Base-by-base conservation (phyloP, 2,329 filamentous ascomycete species). In the Lachnellula cervina region DNA sequence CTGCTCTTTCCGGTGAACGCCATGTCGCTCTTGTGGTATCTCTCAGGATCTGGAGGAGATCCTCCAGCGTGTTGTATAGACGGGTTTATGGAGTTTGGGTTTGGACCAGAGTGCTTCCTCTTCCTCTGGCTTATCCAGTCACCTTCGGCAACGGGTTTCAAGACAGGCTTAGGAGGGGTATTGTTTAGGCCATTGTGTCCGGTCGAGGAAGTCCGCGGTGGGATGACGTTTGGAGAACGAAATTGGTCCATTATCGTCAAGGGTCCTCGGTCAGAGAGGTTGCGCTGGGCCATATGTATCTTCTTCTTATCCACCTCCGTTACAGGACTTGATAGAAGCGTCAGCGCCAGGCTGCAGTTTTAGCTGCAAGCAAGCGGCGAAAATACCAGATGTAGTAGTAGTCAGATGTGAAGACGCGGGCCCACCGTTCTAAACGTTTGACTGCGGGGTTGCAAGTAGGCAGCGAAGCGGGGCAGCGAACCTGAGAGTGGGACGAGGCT, bases 181-280 rank as follows among this genome's bases (percentile, higher is more conserved):
- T 60, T 55, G 54, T 61, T 64, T 48, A 64, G 64, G 35, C 65
- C 59, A 35, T 71, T 71, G 59, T 78, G 76, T 60, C 78, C 77
- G 55, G 81, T 83, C 1, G 86, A 89, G 54, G 88, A 90, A 46
- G 85, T 90, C 60, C 88, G 81, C 3, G 86, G 84, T 19, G 89
- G 88, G 54, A 91, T 90, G 38, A 79, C 77, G 70, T 82, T 84
- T 52, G 86, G 84, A n/a, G 79, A 81, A n/a, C 53, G 59, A 8
- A 66, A 59, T 49, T 52, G 62, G 25, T 69, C 63, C 37, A 61
- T 32, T 59, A 62, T 67, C 23, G 49, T 62, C 37, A 56, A 55
- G 38, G 62, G 47, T 14, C 52, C 55, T 57, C 50, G 23, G 13
- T 50, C 53, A 37, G 60, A 57, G 43, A 56, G 54, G 48, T 57